These are phyloP conservation scores for Arthrobotrys iridis DNA, from an alignment of 2,329 filamentous ascomycete genomes.

Conservation along the genomic window DNA sequence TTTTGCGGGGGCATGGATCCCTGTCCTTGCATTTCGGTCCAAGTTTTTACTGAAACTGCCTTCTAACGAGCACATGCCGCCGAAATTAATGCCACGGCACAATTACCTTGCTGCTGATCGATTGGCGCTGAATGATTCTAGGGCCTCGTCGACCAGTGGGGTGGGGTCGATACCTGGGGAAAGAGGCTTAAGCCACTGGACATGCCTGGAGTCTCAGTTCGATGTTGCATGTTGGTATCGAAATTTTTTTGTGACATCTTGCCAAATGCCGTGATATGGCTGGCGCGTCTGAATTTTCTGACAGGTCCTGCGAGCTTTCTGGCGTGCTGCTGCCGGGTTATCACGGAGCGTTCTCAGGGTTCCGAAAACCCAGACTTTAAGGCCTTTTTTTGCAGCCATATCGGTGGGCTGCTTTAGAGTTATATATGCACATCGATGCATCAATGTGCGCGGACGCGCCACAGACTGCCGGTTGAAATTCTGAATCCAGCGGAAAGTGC, in stretches of 20 bases:
- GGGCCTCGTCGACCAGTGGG: not conserved
- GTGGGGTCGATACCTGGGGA: not conserved
- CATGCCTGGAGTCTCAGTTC: not conserved
- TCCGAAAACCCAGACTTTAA: too few species aligned
- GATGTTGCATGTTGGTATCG: not conserved
- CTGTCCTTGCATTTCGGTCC: not conserved
- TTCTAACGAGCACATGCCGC: not conserved
- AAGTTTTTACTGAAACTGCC: not conserved
- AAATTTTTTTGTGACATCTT: too few species aligned
- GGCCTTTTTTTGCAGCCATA: too few species aligned
- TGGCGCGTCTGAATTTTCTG: not conserved
- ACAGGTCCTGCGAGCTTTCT: not conserved
- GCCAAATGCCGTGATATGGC: not conserved
- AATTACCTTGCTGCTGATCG: not conserved
- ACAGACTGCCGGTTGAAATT: constrained; percentile 2
- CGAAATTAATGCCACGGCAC: constrained; percentile 4
- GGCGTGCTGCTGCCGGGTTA: not conserved
- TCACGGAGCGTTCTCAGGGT: not conserved
- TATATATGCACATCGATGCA: too few species aligned
- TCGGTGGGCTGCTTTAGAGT: too few species aligned
- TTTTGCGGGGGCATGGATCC: not conserved
- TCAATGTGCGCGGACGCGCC: too few species aligned
- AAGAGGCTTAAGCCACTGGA: not conserved
- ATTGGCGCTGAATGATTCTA: not conserved
- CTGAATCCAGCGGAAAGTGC: not conserved